These are phyloP conservation scores for Discostella stelligeroides DNA, from an alignment of 108 stramenopile species.

Conservation along the genomic window DNA sequence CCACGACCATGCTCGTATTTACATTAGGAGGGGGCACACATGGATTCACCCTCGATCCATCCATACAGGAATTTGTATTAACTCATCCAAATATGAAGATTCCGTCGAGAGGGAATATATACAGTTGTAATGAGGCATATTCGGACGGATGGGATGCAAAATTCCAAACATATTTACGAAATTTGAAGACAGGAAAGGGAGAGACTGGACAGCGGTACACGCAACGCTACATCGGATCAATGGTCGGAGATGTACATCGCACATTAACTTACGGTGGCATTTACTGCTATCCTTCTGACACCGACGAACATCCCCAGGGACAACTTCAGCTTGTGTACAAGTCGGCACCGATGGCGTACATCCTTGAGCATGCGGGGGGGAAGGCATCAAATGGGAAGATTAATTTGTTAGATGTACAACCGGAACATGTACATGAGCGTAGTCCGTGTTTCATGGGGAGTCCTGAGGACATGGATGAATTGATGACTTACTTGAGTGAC, in stretches of 20 bases:
- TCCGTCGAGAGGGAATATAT: conserved; percentile 83
- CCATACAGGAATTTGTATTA: conserved; percentile 95
- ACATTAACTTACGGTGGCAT: conserved; percentile 98
- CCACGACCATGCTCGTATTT: conserved; percentile 94
- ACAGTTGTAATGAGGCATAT: conserved; percentile 97
- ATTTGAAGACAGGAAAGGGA: conserved; percentile 80
- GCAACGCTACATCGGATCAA: conserved; percentile 96
- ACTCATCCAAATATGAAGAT: conserved; percentile 86
- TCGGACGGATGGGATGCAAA: conserved; percentile 79
- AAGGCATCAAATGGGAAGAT: conserved; percentile 61
- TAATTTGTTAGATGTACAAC: conserved; percentile 60
- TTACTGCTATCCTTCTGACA: conserved; percentile 94
- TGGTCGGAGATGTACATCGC: conserved; percentile 98
- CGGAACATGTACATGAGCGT: conserved; percentile 78
- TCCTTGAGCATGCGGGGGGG: conserved; percentile 94
- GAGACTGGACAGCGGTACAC: conserved; percentile 69
- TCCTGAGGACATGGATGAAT: conserved; percentile 83
- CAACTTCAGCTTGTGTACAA: conserved; percentile 90
- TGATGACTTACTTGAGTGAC: conserved; percentile 60
- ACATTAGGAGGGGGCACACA: conserved; percentile 87
- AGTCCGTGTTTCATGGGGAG: conserved; percentile 85
- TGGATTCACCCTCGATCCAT: conserved; percentile 96
- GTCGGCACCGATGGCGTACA: conserved; percentile 93
- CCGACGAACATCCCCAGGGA: conserved; percentile 72
- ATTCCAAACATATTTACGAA: conserved; percentile 78